phyloP scores from a whole-genome alignment of 495 filamentous ascomycete species.

The Penicillium cosmopolitanum region DNA sequence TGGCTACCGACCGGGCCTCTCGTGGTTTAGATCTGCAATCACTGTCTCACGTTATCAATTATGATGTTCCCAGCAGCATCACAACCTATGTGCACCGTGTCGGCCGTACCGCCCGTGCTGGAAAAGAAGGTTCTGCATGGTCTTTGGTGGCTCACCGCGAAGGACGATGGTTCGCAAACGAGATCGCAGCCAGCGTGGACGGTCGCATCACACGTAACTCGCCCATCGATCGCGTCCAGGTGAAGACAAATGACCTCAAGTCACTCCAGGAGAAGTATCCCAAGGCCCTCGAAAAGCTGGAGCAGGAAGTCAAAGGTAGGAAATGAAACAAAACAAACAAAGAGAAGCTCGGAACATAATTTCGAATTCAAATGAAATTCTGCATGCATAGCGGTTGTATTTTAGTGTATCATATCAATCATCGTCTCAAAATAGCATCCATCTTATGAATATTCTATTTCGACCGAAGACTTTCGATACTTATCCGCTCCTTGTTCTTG shows the following conservation, averaged over 20 bases:
- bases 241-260: slow-evolving; percentile 43
- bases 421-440: neutral
- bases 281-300: slow-evolving; percentile 55
- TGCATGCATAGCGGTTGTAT: slow-evolving; percentile 19
- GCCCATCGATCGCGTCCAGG: slow-evolving; percentile 49
- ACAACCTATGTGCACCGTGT: slow-evolving; percentile 91
- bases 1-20: slow-evolving; percentile 89
- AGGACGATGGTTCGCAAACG: slow-evolving; percentile 84
- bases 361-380: neutral
- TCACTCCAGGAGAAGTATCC: slow-evolving; percentile 62
- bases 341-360: neutral
- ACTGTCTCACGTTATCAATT: slow-evolving; percentile 87
- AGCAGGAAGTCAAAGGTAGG: slow-evolving; percentile 42
- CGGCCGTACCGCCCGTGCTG: slow-evolving; percentile 86
- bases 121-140: slow-evolving; percentile 76
- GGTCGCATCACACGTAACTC: slow-evolving; percentile 47
- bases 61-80: slow-evolving; percentile 82
- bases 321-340: neutral
- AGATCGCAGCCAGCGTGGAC: slow-evolving; percentile 58
- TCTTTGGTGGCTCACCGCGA: slow-evolving; percentile 78
- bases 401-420: slow-evolving; percentile 11
- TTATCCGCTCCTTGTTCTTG: neutral
- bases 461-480: neutral
- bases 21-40: slow-evolving; percentile 86
- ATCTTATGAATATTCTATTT: neutral